Percentiles rank a stretch among this genome's conserved stretches.
Evolutionary conservation across 2,329 filamentous ascomycete genomes (phyloP).

Genomic region (Aureobasidium melanogenum): DNA sequence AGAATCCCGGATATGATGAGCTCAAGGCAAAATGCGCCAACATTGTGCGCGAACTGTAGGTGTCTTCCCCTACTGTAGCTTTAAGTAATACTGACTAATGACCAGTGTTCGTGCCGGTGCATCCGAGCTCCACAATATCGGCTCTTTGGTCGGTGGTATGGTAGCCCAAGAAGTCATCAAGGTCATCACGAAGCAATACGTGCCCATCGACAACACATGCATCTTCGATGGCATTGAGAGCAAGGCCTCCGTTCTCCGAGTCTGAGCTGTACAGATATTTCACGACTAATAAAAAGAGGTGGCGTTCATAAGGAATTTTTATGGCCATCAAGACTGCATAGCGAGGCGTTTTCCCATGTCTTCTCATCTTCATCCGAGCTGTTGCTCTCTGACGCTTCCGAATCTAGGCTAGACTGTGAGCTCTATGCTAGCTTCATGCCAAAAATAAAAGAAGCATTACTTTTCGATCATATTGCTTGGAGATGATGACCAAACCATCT

Average conservation of each 20-base stretch:
- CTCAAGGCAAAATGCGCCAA: conserved; percentile 29
- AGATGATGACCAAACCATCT: no score
- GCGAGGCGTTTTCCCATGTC: background rate
- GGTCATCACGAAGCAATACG: conserved; percentile 60
- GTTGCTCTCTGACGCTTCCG: background rate
- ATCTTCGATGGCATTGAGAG: conserved; percentile 54
- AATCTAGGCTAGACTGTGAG: background rate
- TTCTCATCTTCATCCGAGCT: background rate
- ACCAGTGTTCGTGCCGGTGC: conserved; percentile 61
- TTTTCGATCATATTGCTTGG: background rate
- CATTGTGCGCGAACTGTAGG: conserved; percentile 37
- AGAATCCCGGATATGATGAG: conserved; percentile 33
- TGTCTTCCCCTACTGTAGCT: background rate
- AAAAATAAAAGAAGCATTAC: background rate
- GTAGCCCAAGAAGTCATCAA: conserved; percentile 98
- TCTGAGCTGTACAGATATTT: background rate
- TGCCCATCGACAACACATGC: conserved; percentile 55
- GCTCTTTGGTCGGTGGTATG: conserved; percentile 79
- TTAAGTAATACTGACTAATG: background rate
- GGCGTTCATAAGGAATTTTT: background rate
- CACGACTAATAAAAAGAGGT: background rate
- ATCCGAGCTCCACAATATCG: conserved; percentile 86
- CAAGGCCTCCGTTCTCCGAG: conserved; percentile 41
- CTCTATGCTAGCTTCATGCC: background rate
- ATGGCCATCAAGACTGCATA: conserved; percentile 3